These are phyloP conservation scores for Trypanosoma boissoni DNA, from an alignment of 208 protist genomes.

Conservation along the genomic window DNA sequence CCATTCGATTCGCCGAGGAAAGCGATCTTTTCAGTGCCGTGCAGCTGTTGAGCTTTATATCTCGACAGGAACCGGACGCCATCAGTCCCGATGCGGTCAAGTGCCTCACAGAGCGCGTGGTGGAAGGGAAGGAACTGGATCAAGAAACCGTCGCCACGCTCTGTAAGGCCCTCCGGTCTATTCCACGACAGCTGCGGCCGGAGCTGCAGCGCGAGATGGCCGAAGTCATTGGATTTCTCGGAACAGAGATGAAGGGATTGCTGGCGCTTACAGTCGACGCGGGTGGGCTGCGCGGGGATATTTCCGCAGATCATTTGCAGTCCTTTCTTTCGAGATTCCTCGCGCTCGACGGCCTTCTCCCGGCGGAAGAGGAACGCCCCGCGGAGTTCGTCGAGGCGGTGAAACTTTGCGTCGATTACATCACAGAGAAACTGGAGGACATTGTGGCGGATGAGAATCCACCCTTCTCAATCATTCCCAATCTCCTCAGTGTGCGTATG, in stretches of 20 bases:
- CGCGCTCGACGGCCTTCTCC: conserved; percentile 18
- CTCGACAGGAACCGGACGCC: conserved; percentile 44
- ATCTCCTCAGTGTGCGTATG: conserved; percentile 38
- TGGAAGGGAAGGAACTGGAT: conserved; percentile 53
- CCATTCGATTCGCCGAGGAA: conserved; percentile 59
- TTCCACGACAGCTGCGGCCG: conserved; percentile 32
- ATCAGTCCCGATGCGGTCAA: conserved; percentile 52
- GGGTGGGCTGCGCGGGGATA: conserved; percentile 40
- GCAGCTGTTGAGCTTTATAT: conserved; percentile 63
- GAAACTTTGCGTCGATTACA: conserved; percentile 24
- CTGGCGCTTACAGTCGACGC: conserved; percentile 33
- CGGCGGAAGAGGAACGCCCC: conserved; percentile 16
- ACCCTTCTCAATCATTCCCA: conserved; percentile 42
- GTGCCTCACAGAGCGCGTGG: conserved; percentile 68
- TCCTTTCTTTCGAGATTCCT: conserved; percentile 35
- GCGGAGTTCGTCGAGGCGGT: conserved; percentile 14
- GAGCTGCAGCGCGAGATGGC: conserved; percentile 41
- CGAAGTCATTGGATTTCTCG: conserved; percentile 42
- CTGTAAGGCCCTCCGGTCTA: conserved; percentile 34
- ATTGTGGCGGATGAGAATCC: conserved; percentile 38
- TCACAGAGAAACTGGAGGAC: conserved; percentile 33
- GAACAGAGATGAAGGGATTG: conserved; percentile 35
- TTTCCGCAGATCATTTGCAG: conserved; percentile 31
- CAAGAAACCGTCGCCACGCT: conserved; percentile 38
- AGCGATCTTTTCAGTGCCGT: conserved; percentile 59